Evolutionary conservation across 2,329 filamentous ascomycete species (phyloP), one percentile per base, ranked within the genome.

Genomic region (Rugonectria rugulosa): DNA sequence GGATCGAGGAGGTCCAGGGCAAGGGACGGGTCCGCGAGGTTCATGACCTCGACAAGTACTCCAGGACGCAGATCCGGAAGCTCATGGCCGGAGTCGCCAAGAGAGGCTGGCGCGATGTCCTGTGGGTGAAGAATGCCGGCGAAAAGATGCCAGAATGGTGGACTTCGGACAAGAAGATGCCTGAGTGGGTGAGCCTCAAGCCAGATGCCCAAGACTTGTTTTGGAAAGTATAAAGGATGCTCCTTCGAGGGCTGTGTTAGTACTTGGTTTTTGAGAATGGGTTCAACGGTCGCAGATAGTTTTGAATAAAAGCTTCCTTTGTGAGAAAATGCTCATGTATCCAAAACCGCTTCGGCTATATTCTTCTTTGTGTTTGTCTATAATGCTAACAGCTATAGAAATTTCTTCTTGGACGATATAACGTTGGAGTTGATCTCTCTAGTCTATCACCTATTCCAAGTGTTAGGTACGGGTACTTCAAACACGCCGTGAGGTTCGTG

Each of bases 51-150:
- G 54, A 64, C 7, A 46, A 43, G 11, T 61, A 61, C 26, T 50
- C 59, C 15, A 41, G 23, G 44, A 27, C 12, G 4, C 54, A 64
- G 12, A 48, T 64, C 20, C 23, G 55, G 15, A 53, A 37, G 23
- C 47, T 61, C 17, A 40, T 71, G 49, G 10, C 32, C 4, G 15
- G 20, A 19, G 34, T 67, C 7, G 62, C 62, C 41, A 38, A 43
- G 11, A 37, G 59, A 14, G 55, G 59, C 12, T 71, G 66, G 65
- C 29, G 50, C 9, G 68, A 71, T 23, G 31, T 69, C 10, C 45
- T 72, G 10, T 69, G 68, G 61, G 50, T 72, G n/a, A 32, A 53
- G 3, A 47, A 51, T 19, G 40, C 50, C 15, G 50, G 32, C 6
- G 49, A 61, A 7, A 15, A 50, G 10, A n/a, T 68, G 14, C 59